phyloP scores from a whole-genome alignment of 1,284 basidiomycete species.

The Psilocybe mexicana region DNA sequence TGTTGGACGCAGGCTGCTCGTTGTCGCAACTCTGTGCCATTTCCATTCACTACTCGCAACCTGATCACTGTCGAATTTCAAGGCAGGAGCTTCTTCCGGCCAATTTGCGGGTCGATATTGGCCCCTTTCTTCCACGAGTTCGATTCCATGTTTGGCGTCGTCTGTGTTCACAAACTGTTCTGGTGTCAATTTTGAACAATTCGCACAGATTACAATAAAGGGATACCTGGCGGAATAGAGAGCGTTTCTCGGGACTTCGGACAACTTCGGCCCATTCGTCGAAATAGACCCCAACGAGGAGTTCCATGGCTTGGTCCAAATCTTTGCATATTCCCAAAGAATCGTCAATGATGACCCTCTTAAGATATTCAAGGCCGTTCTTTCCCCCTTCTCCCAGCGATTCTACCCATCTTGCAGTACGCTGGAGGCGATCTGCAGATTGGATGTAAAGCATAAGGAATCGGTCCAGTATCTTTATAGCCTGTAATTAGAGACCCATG shows the following conservation, averaged over 20 bases:
- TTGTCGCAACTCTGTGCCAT: slow-evolving; percentile 56
- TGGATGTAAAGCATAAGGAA: slow-evolving; percentile 76
- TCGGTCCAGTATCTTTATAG: slow-evolving; percentile 63
- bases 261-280: slow-evolving; percentile 76
- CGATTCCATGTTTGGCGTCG: slow-evolving; percentile 36
- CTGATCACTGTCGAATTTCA: slow-evolving; percentile 40
- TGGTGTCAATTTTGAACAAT: background rate
- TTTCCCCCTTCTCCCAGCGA: slow-evolving; percentile 62
- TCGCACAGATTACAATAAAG: background rate
- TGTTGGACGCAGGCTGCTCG: slow-evolving; percentile 54
- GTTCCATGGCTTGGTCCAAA: slow-evolving; percentile 71
- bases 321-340: slow-evolving; percentile 75
- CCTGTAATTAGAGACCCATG: background rate
- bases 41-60: slow-evolving; percentile 56
- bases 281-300: slow-evolving; percentile 64
- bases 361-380: slow-evolving; percentile 36
- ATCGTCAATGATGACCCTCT: slow-evolving; percentile 73
- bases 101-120: slow-evolving; percentile 72
- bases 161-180: slow-evolving; percentile 19
- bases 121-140: slow-evolving; percentile 62
- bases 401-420: slow-evolving; percentile 81
- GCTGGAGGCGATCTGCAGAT: slow-evolving; percentile 67
- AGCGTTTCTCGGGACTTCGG: slow-evolving; percentile 51
- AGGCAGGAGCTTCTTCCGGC: slow-evolving; percentile 56
- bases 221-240: slow-evolving; percentile 25